These are phyloP conservation scores for Hymenoscyphus fructigenus DNA, from an alignment of 2,329 filamentous ascomycete genomes.

Conservation along the genomic window DNA sequence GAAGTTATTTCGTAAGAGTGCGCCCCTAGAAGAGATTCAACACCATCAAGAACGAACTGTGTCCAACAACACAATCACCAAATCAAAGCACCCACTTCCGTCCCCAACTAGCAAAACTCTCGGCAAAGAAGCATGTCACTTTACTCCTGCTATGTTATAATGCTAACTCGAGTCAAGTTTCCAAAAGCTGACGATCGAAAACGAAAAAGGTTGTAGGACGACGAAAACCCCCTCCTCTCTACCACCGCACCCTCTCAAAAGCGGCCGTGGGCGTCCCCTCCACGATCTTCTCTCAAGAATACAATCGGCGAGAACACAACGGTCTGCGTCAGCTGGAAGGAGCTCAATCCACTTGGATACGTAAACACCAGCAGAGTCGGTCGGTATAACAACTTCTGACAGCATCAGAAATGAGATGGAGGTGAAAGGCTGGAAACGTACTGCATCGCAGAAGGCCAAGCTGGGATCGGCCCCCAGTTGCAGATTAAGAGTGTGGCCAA, in stretches of 20 bases:
- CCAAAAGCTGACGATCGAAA: conserved; percentile 17
- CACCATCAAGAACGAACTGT: too few relatives aligned
- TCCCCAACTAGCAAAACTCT: conserved; percentile 24
- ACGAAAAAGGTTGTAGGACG: conserved; percentile 27
- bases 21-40: too few relatives aligned
- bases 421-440: too few relatives aligned
- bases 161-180: conserved; percentile 28
- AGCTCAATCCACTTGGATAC: neutral
- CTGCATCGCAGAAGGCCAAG: too few relatives aligned
- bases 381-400: too few relatives aligned
- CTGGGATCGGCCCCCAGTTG: too few relatives aligned
- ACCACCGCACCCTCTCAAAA: conserved; percentile 21
- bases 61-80: too few relatives aligned
- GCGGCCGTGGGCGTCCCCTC: conserved; percentile 18
- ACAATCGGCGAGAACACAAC: conserved; percentile 20
- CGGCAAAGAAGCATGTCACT: conserved; percentile 22
- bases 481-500: too few relatives aligned
- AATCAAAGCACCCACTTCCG: too few relatives aligned
- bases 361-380: too few relatives aligned
- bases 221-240: conserved; percentile 9
- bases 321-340: conserved; percentile 17
- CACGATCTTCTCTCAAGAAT: conserved; percentile 15
- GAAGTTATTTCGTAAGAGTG: too few relatives aligned
- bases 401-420: too few relatives aligned
- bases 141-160: conserved; percentile 18